Evolutionary conservation across 345 rosid species (phyloP), one percentile per base, ranked within the genome.

Genomic region (Pistacia atlantica): DNA sequence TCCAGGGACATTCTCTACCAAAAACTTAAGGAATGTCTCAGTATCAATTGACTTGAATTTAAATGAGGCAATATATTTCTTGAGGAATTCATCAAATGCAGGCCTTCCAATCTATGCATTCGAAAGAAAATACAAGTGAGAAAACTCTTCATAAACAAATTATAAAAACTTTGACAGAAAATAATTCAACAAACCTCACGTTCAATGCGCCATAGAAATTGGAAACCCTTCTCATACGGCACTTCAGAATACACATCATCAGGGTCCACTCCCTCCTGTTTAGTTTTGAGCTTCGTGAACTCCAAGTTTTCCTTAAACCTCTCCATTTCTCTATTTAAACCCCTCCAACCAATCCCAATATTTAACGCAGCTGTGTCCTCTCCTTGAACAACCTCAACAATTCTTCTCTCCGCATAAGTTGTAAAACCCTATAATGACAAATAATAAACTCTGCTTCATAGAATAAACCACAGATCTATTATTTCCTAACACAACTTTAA

Each of bases 1-100:
- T 46, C 92, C 98, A 49, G 95, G 95, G 57, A 92, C 83, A 78
- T 87, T 92, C 64, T 89, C 85, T 87, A 88, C 88, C 76, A 96
- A 81, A 83, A 96, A 96, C 4, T 85, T 80, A 31, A 96, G 85
- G 82, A 93, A 92, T 58, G 88, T 93, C 46, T 79, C 87, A 0
- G 99, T 96, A 77, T 92, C 93, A 57, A 95, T 95, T 17, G 99
- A 96, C 73, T 90, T 84, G 87, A 96, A 96, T 89, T 93, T 96
- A 92, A 93, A 95, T 49, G 92, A 88, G 58, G 91, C 90, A 64
- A 95, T 95, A 76, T 95, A 93, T 71, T 93, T 92, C 89, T 92
- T 90, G 78, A 87, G 81, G 83, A 93, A 95, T 63, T 92, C 96
- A 71, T 95, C 98, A 49, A 95, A 95, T 10, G 89, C 90, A 22